These are phyloP conservation scores for Trichosporon inkin DNA, from an alignment of 1,284 basidiomycete genomes.

Conservation along the genomic window DNA sequence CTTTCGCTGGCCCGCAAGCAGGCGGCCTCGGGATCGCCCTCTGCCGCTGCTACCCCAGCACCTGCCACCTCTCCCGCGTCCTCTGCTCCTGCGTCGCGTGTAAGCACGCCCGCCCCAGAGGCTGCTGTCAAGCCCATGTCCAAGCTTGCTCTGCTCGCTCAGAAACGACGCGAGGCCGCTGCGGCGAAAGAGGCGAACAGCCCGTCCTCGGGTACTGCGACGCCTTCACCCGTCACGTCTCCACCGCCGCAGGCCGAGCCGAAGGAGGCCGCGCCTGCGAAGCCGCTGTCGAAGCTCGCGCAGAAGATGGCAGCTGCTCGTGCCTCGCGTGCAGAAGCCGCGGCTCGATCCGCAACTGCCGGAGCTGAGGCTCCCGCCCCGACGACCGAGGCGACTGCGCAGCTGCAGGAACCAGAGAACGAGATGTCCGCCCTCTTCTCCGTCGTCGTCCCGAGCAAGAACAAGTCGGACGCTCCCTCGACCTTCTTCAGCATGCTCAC, in stretches of 20 bases:
- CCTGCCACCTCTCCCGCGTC: neutral
- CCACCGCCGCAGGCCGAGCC: conserved; percentile 57
- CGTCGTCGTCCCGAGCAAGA: neutral
- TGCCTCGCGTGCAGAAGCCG: conserved; percentile 29
- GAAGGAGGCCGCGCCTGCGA: conserved; percentile 39
- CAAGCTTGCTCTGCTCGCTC: conserved; percentile 65
- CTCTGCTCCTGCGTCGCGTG: neutral
- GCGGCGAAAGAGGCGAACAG: conserved; percentile 10
- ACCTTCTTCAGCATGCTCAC: conserved; percentile 47
- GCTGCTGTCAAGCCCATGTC: conserved; percentile 54
- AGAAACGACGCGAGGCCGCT: conserved; percentile 56
- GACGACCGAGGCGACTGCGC: conserved; percentile 12
- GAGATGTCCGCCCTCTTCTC: conserved; percentile 13
- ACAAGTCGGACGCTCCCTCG: conserved; percentile 18
- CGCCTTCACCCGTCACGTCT: conserved; percentile 12
- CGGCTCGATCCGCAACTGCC: conserved; percentile 3
- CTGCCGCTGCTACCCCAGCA: conserved; percentile 25
- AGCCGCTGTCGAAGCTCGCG: conserved; percentile 56
- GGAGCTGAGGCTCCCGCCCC: conserved; percentile 20
- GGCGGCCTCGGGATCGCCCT: conserved; percentile 40
- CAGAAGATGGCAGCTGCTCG: conserved; percentile 53
- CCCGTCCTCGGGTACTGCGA: conserved; percentile 12
- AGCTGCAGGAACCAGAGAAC: conserved; percentile 5
- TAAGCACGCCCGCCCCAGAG: neutral
- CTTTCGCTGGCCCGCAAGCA: conserved; percentile 56